Evolutionary conservation across 208 protist species (phyloP), one percentile per base, ranked within the genome.

Genomic region (Endotrypanum monterogeii): DNA sequence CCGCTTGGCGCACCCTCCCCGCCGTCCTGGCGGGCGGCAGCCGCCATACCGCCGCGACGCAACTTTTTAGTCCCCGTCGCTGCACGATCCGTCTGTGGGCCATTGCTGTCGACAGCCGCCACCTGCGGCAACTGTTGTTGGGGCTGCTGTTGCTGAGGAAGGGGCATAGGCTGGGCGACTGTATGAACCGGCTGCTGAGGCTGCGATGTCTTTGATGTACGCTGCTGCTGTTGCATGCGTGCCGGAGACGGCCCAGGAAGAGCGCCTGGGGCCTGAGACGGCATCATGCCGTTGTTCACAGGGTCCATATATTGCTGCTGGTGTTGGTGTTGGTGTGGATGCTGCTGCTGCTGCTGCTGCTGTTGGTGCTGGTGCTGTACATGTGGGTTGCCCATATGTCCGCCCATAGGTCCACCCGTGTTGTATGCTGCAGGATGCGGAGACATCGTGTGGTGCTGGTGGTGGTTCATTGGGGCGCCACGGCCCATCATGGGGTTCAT

Each of bases 261-360:
- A 28, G 61, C 32, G 23, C 54, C 68, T 11, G 70, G 80, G 8
- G 66, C 67, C 56, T 79, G 58, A 35, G 67, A 60, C 23, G 62
- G 50, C 65, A 72, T 65, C 67, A 74, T 78, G 46, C 63, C 67
- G 37, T 83, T 84, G 67, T 63, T 80, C 35, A 48, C 55, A 3
- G 56, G 78, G n/a, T 83, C 78, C 41, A 71, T 71, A 54, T 87
- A 87, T 56, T 79, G 74, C 65, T 67, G 72, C 71, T 86, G 89
- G 55, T 86, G 86, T 61, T 80, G 85, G 51, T 74, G 82, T 52
- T 50, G 76, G 55, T 66, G 80, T 54, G 72, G 48, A 76, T 81
- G 65, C n/a, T 67, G 72, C 71, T 86, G 89, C 60, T 86, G 86
- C 66, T 80, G 85, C 56, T 74, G 82, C n/a, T 67, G 72, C 71